Conservation (phyloP, 208 protist genomes). For the Trypanosoma avium region DNA sequence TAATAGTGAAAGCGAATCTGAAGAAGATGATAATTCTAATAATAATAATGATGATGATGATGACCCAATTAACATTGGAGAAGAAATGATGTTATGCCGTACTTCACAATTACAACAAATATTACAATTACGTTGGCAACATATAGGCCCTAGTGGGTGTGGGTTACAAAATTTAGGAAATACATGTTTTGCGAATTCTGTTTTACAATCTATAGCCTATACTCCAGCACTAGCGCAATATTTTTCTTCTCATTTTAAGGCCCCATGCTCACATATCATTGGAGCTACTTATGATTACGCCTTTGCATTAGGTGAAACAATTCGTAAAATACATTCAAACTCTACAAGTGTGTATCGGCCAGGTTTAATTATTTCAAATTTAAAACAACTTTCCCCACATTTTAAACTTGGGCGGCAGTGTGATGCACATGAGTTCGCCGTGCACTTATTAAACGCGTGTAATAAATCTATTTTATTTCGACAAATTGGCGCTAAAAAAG, state of each 20-base stretch:
- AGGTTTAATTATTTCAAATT: constrained; percentile 49
- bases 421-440: constrained; percentile 91
- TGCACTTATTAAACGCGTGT: constrained; percentile 78
- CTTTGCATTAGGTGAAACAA: constrained; percentile 76
- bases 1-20: constrained; percentile 19
- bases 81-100: constrained; percentile 48
- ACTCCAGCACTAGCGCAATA: constrained; percentile 85
- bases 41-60: constrained; percentile 49
- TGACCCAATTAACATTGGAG: constrained; percentile 60
- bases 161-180: constrained; percentile 89
- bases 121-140: constrained; percentile 67
- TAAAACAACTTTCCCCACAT: constrained; percentile 66
- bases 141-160: constrained; percentile 49
- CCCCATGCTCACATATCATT: constrained; percentile 38
- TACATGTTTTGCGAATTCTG: constrained; percentile 90
- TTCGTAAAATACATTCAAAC: constrained; percentile 63
- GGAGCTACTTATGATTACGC: constrained; percentile 80
- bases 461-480: constrained; percentile 80
- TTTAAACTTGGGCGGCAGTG: constrained; percentile 83
- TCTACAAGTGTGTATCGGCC: constrained; percentile 52
- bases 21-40: neutral
- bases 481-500: constrained; percentile 67
- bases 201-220: constrained; percentile 86
- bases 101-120: constrained; percentile 46
- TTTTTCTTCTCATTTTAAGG: constrained; percentile 64